Conservation (phyloP, 495 filamentous ascomycete genomes). For the Astrocystis sublimbata region DNA sequence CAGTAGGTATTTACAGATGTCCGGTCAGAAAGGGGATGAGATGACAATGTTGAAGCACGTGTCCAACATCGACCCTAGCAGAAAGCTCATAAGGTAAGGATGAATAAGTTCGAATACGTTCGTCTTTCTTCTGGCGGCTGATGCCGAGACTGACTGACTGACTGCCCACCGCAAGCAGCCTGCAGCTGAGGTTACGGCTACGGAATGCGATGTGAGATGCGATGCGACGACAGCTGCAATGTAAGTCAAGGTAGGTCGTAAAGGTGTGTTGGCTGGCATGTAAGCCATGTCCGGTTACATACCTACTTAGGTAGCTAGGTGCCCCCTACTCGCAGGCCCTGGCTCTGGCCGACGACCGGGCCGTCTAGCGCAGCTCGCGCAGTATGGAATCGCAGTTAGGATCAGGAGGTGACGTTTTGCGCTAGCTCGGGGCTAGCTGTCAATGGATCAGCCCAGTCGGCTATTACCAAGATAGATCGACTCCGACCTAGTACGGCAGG, state of each 20-base stretch:
- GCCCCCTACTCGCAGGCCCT: too few relatives aligned
- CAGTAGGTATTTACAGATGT: neutral
- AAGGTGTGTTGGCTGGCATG: neutral
- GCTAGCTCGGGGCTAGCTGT: too few relatives aligned
- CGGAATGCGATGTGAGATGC: neutral
- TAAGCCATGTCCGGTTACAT: neutral
- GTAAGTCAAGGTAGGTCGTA: neutral
- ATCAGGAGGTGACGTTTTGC: constrained; percentile 2
- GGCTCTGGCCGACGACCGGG: neutral
- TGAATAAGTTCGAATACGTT: neutral
- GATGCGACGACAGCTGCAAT: neutral
- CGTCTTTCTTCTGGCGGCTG: neutral
- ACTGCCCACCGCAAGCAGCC: neutral
- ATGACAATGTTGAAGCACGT: too few relatives aligned
- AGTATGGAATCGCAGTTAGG: too few relatives aligned
- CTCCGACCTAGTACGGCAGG: constrained; percentile 16
- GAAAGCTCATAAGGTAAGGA: too few relatives aligned
- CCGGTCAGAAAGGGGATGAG: neutral
- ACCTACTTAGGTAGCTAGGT: too few relatives aligned
- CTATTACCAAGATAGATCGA: constrained; percentile 15
- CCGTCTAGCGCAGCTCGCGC: too few relatives aligned
- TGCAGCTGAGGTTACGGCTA: neutral
- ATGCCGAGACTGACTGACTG: neutral
- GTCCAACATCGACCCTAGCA: too few relatives aligned
- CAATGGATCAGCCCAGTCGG: too few relatives aligned